Evolutionary conservation across 257 asterid species (phyloP), one percentile per base, ranked within the genome.

Genomic region (Solanum medicagineum): DNA sequence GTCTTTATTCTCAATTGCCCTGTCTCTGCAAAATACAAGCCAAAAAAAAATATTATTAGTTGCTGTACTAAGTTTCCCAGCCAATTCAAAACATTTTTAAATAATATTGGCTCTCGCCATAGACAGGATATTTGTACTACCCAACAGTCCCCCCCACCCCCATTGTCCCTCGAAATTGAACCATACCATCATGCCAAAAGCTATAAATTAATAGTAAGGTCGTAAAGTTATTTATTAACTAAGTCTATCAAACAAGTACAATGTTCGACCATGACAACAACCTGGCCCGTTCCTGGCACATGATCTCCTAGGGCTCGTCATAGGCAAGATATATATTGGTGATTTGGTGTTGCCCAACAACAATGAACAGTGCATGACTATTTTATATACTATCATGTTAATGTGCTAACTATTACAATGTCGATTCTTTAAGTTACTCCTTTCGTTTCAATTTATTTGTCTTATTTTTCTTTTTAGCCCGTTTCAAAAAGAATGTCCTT

Each of bases 1-100:
- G 90, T 96, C 99, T 91, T 88, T 92, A 91, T 94, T 92, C 92
- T 94, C 98, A 20, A 96, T 96, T 2, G 88, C 62, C 26, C 99
- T 89, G 65, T 96, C 93, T 89, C 99, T 94, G 93, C 86, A 87
- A 20, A 15, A 77, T 45, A 74, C 40, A 65, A 65, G 26, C 10
- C 13, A 24, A 29, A 62, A 6, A 24, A 24, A 63, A 65, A 29
- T 2, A 26, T 17, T 66, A 32, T 29, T 24, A 53, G 15, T n/a
- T 15, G 42, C 36, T 66, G 17, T 7, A 10, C 4, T 17, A 11
- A 7, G 75, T 9, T 60, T 22, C 36, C 29, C 29, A n/a, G 19
- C 40, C 42, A 63, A 62, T 62, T 22, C 70, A 55, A 20, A 20
- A 60, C 71, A 10, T 22, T 7, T 59, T 7, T 59, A 59, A 49